Conservation (phyloP, 2,329 filamentous ascomycete species). For the Penicillium capsulatum region DNA sequence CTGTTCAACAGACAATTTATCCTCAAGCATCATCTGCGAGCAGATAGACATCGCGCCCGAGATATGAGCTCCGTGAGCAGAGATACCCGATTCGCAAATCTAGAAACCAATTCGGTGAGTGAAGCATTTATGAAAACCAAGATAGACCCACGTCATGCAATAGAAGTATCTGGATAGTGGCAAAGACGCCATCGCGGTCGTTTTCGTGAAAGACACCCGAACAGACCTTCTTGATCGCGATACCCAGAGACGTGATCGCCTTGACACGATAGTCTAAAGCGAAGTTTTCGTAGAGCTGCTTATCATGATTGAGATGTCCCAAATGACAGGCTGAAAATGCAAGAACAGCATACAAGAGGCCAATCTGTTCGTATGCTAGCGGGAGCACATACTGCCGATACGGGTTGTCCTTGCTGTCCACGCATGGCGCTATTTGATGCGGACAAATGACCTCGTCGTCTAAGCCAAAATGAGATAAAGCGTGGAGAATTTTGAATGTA, state of each 20-base stretch:
- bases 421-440: conserved; percentile 28
- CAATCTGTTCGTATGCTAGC: conserved; percentile 27
- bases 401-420: conserved; percentile 22
- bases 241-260: conserved; percentile 27
- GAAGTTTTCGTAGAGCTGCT: conserved; percentile 20
- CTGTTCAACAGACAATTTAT: conserved; percentile 21
- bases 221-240: conserved; percentile 24
- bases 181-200: conserved; percentile 29
- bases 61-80: conserved; percentile 31
- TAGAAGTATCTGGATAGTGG: conserved; percentile 30
- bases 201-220: conserved; percentile 21
- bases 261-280: conserved; percentile 29
- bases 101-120: no score
- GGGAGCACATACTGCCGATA: conserved; percentile 30
- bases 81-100: conserved; percentile 33
- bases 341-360: conserved; percentile 27
- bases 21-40: conserved; percentile 23
- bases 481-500: no score
- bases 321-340: conserved; percentile 29
- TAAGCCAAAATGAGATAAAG: no score
- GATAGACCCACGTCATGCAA: conserved; percentile 28
- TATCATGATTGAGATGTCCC: conserved; percentile 20
- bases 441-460: conserved; percentile 29
- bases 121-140: neutral
- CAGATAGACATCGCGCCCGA: conserved; percentile 33